Conservation (phyloP, 805 yeast species). For the Ascoidea rubescens region DNA sequence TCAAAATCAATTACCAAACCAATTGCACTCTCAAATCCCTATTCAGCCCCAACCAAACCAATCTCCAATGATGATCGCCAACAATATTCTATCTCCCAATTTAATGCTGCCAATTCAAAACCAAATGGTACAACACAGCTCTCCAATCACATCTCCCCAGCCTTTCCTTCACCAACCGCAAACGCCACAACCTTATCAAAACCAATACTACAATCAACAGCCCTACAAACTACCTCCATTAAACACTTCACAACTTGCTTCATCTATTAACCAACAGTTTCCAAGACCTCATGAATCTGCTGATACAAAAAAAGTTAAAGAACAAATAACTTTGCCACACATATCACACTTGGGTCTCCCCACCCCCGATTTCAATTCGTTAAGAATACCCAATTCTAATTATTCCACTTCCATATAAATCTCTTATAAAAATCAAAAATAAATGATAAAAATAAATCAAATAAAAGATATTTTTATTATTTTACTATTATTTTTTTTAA, state of each 20-base stretch:
- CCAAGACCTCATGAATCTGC: too few species aligned
- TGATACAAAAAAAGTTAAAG: too few species aligned
- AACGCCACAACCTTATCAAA: neutral
- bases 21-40: neutral
- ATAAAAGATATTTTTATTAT: too few species aligned
- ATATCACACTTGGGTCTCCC: too few species aligned
- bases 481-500: too few species aligned
- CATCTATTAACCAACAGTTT: neutral
- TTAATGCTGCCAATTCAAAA: neutral
- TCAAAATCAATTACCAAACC: neutral
- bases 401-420: too few species aligned
- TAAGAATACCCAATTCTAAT: too few species aligned
- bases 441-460: too few species aligned
- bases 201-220: neutral
- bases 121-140: neutral
- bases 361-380: too few species aligned
- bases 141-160: neutral
- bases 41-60: neutral
- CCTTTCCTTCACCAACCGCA: neutral
- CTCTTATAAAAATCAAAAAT: too few species aligned
- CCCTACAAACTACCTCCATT: neutral
- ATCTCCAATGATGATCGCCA: neutral
- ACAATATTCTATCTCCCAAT: neutral
- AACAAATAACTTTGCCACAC: too few species aligned
- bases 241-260: neutral